Evolutionary conservation across 2,329 filamentous ascomycete species (phyloP).

Genomic region (Penicillium sp.): DNA sequence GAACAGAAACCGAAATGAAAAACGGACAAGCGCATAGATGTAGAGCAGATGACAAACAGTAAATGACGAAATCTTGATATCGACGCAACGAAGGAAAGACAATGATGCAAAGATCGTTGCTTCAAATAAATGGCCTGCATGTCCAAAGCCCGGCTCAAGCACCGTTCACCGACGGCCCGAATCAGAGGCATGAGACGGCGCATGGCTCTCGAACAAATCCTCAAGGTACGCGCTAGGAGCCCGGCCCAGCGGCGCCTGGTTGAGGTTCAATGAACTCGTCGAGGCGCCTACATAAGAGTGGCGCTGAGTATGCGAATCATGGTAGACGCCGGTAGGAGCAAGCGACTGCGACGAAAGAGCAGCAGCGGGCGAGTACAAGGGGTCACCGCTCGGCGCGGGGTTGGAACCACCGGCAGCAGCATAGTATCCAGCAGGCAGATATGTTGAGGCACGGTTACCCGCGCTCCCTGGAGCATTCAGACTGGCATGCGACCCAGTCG

Average conservation of each 20-base stretch:
- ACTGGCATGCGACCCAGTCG: constrained; percentile 51
- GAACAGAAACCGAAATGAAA: background rate
- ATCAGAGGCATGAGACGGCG: constrained; percentile 18
- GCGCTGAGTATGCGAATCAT: constrained; percentile 26
- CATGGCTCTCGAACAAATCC: constrained; percentile 76
- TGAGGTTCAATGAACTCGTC: constrained; percentile 62
- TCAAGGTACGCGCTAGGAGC: constrained; percentile 88
- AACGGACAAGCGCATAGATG: background rate
- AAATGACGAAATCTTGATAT: background rate
- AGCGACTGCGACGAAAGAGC: constrained; percentile 55
- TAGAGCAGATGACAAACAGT: background rate
- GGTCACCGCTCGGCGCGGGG: constrained; percentile 39
- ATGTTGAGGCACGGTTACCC: constrained; percentile 66
- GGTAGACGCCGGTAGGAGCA: constrained; percentile 43
- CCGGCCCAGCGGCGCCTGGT: constrained; percentile 62
- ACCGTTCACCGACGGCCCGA: constrained; percentile 11
- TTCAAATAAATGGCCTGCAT: background rate
- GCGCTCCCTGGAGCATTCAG: constrained; percentile 9
- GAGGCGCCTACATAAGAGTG: constrained; percentile 34
- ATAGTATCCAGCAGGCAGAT: constrained; percentile 89
- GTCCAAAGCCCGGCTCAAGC: background rate
- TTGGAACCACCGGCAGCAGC: constrained; percentile 63
- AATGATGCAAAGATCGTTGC: background rate
- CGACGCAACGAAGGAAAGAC: background rate
- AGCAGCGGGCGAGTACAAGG: constrained; percentile 52